Evolutionary conservation across 345 rosid species (phyloP), one percentile per base, ranked within the genome.

Genomic region (Citrus reticulata): DNA sequence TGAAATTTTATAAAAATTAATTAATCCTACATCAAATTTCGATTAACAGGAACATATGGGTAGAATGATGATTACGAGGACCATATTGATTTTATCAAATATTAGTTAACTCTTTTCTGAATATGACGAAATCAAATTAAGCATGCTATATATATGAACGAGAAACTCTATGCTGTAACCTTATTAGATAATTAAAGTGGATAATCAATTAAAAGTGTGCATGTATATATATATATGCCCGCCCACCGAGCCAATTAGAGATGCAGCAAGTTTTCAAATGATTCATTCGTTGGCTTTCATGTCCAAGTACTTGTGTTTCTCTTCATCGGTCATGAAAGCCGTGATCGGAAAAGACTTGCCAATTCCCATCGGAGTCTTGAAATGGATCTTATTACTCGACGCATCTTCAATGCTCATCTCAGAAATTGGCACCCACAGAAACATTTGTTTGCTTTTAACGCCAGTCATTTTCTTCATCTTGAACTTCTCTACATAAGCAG

Each of bases 401-500:
- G 90, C 84, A 14, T 92, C 83, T 1, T 90, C 93, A 37, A 91
- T 83, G 79, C 87, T 84, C 98, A 95, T 95, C 86, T 95, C 99
- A 34, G 78, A 58, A 14, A 95, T 87, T 1, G 99, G 93, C 40
- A 95, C 98, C 99, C 99, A 95, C 77, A 93, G 9, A 60, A 95
- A 85, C 85, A 92, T 78, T 84, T 93, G 98, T 83, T 82, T 92
- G 88, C 97, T 93, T 90, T 93, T 93, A 73, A 95, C 78, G 40
- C 99, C 99, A 2, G 91, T 95, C 95, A 95, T 92, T 82, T 85
- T 93, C 89, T 90, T 95, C 98, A 93, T 95, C 90, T 77, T 92
- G 58, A 80, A 74, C 85, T 87, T 90, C 77, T 93, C 99, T 35
- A 93, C 90, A 37, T 95, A 93, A 4, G 90, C 92, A 0, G 99